Conservation (phyloP, 305 asterid species). For the Rubia tinctorum region DNA sequence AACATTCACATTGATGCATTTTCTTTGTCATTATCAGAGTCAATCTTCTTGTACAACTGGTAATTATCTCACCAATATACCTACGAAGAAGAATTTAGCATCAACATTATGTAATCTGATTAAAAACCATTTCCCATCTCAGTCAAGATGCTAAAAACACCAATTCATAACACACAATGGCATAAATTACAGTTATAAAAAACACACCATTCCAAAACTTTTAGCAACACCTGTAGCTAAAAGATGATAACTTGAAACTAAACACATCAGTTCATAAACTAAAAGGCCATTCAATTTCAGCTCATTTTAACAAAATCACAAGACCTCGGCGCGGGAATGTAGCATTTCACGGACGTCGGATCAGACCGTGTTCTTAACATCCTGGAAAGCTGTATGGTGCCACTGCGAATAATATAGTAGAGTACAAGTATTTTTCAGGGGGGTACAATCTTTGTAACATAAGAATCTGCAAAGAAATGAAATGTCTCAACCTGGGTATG, state of each 20-base stretch:
- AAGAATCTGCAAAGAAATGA: conserved; percentile 21
- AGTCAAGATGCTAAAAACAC: neutral
- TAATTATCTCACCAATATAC: no score
- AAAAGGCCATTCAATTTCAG: neutral
- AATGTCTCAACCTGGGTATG: conserved; percentile 57
- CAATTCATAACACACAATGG: neutral
- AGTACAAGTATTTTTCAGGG: conserved; percentile 10
- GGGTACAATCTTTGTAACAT: conserved; percentile 9
- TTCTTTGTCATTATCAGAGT: no score
- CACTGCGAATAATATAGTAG: conserved; percentile 24
- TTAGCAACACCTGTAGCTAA: neutral
- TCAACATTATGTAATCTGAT: neutral
- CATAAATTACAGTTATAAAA: neutral
- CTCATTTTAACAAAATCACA: neutral
- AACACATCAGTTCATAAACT: neutral
- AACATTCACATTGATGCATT: no score
- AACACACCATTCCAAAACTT: neutral
- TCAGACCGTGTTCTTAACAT: conserved; percentile 87
- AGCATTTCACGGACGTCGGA: conserved; percentile 93
- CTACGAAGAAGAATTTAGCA: neutral
- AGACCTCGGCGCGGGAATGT: conserved; percentile 94
- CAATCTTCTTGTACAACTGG: no score
- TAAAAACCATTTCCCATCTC: neutral
- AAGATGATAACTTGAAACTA: neutral
- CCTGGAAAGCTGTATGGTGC: conserved; percentile 64